Percentiles rank a stretch among this genome's conserved stretches.
phyloP scores from a whole-genome alignment of 352 stramenopile genomes.

The Globisporangium yorkense region DNA sequence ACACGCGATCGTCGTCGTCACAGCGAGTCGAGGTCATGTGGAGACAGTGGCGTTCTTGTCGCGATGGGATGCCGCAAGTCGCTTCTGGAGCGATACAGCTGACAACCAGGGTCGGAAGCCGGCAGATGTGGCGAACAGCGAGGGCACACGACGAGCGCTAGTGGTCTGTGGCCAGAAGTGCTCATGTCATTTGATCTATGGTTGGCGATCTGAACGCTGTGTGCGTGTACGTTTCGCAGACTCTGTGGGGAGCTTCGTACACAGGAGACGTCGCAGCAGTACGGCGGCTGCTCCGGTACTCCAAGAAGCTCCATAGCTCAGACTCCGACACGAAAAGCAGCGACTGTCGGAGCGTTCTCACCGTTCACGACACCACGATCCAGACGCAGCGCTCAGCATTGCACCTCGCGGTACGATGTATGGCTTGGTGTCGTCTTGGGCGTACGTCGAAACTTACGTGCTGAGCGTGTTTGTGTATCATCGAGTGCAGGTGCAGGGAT shows the following conservation, averaged over 20 bases:
- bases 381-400: slow-evolving; percentile 32
- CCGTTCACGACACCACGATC: slow-evolving; percentile 23
- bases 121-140: slow-evolving; percentile 23
- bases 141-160: slow-evolving; percentile 20
- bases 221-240: slow-evolving; percentile 14
- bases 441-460: no score
- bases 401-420: slow-evolving; percentile 30
- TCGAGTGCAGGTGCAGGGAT: slow-evolving; percentile 23
- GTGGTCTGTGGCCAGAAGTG: slow-evolving; percentile 16
- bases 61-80: slow-evolving; percentile 40
- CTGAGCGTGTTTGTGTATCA: no score
- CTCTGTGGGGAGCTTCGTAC: slow-evolving; percentile 33
- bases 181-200: not conserved
- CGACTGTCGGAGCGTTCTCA: slow-evolving; percentile 6
- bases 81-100: slow-evolving; percentile 20
- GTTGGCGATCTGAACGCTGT: not conserved
- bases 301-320: not conserved
- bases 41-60: slow-evolving; percentile 29
- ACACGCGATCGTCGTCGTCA: not conserved
- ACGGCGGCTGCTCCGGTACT: slow-evolving; percentile 15
- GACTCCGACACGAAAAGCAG: not conserved
- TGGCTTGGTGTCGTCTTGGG: no score
- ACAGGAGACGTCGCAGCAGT: slow-evolving; percentile 25
- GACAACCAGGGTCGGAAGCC: slow-evolving; percentile 38
- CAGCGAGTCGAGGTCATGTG: slow-evolving; percentile 23